Conservation (phyloP, 1,139 yeast species). For the Taphrina flavorubra region DNA sequence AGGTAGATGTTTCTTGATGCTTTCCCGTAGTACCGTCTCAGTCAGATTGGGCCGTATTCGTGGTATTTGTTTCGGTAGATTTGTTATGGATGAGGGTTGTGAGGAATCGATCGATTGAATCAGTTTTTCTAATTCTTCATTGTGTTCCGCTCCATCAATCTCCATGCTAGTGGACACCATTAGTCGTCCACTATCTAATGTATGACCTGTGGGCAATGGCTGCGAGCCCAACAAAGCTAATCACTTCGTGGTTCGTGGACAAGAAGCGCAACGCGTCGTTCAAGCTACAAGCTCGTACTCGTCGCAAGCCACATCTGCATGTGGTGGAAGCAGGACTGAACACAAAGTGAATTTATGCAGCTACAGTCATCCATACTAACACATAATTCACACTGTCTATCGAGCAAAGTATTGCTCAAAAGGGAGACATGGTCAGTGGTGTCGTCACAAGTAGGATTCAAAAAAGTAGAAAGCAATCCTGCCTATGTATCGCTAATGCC, state of each 20-base stretch:
- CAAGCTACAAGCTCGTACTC: not conserved
- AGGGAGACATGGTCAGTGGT: no score
- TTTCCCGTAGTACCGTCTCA: not conserved
- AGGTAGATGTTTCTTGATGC: conserved; percentile 20
- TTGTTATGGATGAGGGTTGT: conserved; percentile 3
- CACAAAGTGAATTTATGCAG: no score
- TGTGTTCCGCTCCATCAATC: conserved; percentile 1
- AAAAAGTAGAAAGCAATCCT: no score
- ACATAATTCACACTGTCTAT: no score
- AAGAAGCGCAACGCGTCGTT: conserved; percentile 18
- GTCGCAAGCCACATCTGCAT: conserved; percentile 4
- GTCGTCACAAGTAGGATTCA: no score
- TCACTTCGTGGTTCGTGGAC: no score
- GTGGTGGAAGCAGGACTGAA: no score
- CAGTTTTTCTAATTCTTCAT: conserved; percentile 1
- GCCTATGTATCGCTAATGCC: not conserved
- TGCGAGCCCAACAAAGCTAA: no score
- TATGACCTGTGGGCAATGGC: no score
- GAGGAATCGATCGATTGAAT: conserved; percentile 6
- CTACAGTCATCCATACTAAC: no score
- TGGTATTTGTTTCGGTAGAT: conserved; percentile 21
- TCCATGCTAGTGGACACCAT: conserved; percentile 21
- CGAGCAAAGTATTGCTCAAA: no score
- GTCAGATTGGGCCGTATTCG: conserved; percentile 16
- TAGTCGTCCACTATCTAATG: no score